Conservation (phyloP, 2,329 filamentous ascomycete species). For the Colletotrichum horii region DNA sequence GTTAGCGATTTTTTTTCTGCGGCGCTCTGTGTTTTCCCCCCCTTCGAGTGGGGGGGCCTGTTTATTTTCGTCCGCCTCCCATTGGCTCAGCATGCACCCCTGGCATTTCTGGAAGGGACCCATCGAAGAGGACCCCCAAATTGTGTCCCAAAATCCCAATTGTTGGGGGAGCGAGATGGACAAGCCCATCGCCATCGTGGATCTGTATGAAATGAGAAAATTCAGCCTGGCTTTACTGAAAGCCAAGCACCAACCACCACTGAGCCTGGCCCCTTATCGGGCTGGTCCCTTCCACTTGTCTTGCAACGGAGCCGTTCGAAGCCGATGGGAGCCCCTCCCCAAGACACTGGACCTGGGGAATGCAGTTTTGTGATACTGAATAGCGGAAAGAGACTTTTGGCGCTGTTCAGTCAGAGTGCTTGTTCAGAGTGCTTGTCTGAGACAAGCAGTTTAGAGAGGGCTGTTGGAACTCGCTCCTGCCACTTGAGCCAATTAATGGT, state of each 20-base stretch:
- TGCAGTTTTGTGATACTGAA: neutral
- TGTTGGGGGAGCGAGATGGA: conserved; percentile 15
- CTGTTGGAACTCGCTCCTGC: neutral
- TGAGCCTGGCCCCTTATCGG: neutral
- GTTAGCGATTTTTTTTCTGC: conserved; percentile 16
- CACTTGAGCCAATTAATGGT: neutral
- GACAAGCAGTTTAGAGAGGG: conserved; percentile 6
- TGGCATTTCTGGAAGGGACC: conserved; percentile 20
- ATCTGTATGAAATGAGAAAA: neutral
- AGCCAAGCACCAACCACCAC: neutral
- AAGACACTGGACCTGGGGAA: neutral
- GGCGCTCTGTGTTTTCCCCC: neutral
- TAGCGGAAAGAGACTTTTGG: neutral
- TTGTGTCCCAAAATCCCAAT: conserved; percentile 14
- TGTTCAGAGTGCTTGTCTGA: neutral
- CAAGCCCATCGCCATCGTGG: conserved; percentile 5
- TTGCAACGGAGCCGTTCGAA: neutral
- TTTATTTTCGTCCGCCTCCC: neutral
- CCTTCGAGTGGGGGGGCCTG: neutral
- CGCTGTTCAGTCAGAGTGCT: neutral
- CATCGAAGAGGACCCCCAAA: conserved; percentile 18
- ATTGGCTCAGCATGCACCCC: conserved; percentile 5
- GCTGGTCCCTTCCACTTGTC: neutral
- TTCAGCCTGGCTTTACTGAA: neutral
- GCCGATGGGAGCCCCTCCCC: neutral